Conservation (phyloP, 176 grass and related monocot species). For the Cymbopogon citratus region DNA sequence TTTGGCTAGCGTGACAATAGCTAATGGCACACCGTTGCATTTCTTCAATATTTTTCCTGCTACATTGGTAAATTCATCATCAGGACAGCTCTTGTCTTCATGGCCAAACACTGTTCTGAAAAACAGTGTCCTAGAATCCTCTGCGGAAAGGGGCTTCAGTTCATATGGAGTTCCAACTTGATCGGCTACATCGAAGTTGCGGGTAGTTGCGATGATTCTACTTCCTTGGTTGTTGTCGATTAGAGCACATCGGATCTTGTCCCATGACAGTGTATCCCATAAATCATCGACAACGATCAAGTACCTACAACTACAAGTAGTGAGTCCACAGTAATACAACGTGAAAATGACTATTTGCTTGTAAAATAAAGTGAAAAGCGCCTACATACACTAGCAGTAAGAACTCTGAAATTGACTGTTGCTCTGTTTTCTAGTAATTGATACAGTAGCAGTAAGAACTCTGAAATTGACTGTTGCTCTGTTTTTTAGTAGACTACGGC, state of each 20-base stretch:
- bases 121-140: not conserved
- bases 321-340: not conserved
- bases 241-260: not conserved
- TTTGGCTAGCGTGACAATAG: not conserved
- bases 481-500: not conserved
- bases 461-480: too few species aligned
- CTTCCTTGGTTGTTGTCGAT: not conserved
- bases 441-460: not conserved
- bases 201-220: slow-evolving; percentile 1
- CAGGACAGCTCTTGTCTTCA: not conserved
- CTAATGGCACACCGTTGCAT: not conserved
- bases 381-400: too few species aligned
- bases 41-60: not conserved
- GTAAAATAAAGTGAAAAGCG: not conserved
- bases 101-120: not conserved
- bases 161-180: not conserved
- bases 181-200: not conserved
- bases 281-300: slow-evolving; percentile 1
- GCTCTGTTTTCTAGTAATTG: too few species aligned
- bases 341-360: not conserved
- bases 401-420: too few species aligned
- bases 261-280: slow-evolving; percentile 6
- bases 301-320: not conserved
- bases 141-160: not conserved
- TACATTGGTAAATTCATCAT: not conserved